Evolutionary conservation across 192 early-diverging fungal species (phyloP), one percentile per base, ranked within the genome.

Genomic region (Gigaspora rosea): DNA sequence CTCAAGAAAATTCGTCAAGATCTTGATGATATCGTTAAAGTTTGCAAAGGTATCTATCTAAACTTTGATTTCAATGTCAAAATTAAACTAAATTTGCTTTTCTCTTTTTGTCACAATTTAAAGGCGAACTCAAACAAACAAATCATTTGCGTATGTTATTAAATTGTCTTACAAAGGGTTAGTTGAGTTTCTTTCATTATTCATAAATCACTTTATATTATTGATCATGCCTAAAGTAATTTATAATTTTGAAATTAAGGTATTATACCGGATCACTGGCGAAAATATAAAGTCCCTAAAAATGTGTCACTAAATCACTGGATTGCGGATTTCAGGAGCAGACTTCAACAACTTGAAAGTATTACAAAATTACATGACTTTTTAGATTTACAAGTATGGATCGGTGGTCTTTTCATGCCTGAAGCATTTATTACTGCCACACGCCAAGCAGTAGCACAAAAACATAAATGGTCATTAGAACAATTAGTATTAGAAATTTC

Each of bases 371-470:
- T 81, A 57, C 73, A 71, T 16, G 70, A 67, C 5, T 78, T 85
- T 51, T 76, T 81, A 59, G n/a, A 62, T 18, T 47, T 81, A 9
- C 75, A 82, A 36, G 84, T 97, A n/a, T 95, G 92, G 93, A 78
- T 97, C 20, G 96, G 96, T 62, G 95, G 94, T 0, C 81, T 97
- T 20, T 90, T 97, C 80, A 90, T 89, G 54, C 96, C 96, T 18
- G 94, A 96, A 80, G 96, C 95, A 18, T 97, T 91, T 80, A 86
- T 96, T 20, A 97, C 95, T 0, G 96, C 95, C 27, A 95, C 96
- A 13, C 88, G 95, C 49, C 96, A 97, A 81, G 85, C 88, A 8
- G 92, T 88, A 3, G 94, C 96, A 18, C 92, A 96, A 80, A 80
- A 77, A 32, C 75, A 88, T 18, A 77, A 83, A 18, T 93, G 90